Percentiles rank a stretch among this genome's conserved stretches.
These are phyloP conservation scores for Cyclotella kingstonii DNA, from an alignment of 108 stramenopile species.

Conservation along the genomic window DNA sequence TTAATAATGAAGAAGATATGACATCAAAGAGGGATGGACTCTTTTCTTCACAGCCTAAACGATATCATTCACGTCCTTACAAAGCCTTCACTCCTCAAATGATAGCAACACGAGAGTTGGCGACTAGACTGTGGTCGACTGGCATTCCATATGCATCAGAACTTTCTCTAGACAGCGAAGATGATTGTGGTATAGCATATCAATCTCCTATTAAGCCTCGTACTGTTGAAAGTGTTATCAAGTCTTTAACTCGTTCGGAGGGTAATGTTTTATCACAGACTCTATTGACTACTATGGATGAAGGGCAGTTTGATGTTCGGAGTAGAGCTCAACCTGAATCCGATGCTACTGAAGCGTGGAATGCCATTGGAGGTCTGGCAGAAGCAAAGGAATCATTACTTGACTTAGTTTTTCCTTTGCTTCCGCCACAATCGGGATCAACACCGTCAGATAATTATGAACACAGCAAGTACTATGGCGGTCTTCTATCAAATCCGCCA, in stretches of 20 bases:
- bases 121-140: conserved; percentile 18
- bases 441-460: neutral
- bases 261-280: conserved; percentile 36
- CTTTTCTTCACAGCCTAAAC: neutral
- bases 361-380: conserved; percentile 41
- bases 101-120: conserved; percentile 28
- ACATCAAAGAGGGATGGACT: neutral
- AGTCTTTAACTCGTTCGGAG: conserved; percentile 37
- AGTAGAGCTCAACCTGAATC: conserved; percentile 4
- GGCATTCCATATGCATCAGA: conserved; percentile 34
- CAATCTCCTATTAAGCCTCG: neutral
- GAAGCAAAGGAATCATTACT: conserved; percentile 45
- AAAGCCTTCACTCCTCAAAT: conserved; percentile 8
- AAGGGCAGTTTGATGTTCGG: conserved; percentile 1
- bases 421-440: conserved; percentile 9
- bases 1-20: neutral
- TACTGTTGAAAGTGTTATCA: conserved; percentile 32
- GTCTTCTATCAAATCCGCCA: conserved; percentile 44
- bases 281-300: conserved; percentile 30
- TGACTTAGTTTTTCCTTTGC: conserved; percentile 42
- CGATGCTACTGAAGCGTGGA: conserved; percentile 31
- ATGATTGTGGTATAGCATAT: no score
- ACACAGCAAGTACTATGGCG: conserved; percentile 39
- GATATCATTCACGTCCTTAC: neutral
- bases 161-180: no score